These are phyloP conservation scores for Vanrija pseudolonga DNA, from an alignment of 1,284 basidiomycete genomes.

Conservation along the genomic window DNA sequence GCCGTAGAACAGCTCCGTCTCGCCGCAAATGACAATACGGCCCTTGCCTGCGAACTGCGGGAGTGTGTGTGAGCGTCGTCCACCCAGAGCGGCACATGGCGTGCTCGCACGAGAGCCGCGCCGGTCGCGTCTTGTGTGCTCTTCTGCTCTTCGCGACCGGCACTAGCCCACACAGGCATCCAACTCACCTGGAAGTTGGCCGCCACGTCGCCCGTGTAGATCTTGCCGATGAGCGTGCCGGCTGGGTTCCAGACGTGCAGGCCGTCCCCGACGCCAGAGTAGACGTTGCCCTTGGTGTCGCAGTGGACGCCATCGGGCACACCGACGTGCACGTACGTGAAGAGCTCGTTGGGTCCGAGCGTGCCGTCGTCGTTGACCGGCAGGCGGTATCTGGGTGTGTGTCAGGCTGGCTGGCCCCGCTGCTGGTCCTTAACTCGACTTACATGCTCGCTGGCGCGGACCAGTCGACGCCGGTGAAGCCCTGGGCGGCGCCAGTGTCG, in stretches of 20 bases:
- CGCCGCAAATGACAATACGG: slow-evolving; percentile 63
- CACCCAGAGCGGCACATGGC: not conserved
- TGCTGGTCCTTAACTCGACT: slow-evolving; percentile 32
- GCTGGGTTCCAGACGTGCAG: slow-evolving; percentile 65
- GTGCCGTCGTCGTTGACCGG: slow-evolving; percentile 52
- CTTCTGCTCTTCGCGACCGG: too few relatives aligned
- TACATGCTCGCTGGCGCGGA: slow-evolving; percentile 67
- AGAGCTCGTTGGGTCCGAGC: slow-evolving; percentile 63
- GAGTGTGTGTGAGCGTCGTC: slow-evolving; percentile 43
- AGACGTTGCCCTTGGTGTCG: slow-evolving; percentile 65
- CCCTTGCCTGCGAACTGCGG: slow-evolving; percentile 64
- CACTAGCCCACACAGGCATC: not conserved
- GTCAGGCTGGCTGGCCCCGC: not conserved
- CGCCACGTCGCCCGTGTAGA: slow-evolving; percentile 60
- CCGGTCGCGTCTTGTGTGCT: not conserved
- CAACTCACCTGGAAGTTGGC: slow-evolving; percentile 54
- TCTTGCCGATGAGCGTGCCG: slow-evolving; percentile 68
- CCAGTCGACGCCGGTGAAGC: slow-evolving; percentile 58
- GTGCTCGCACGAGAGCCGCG: not conserved
- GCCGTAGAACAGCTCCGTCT: slow-evolving; percentile 60
- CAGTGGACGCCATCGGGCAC: slow-evolving; percentile 60
- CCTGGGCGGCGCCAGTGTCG: slow-evolving; percentile 31
- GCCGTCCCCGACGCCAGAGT: slow-evolving; percentile 67
- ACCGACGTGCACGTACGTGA: slow-evolving; percentile 66
- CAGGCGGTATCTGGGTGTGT: slow-evolving; percentile 54